Evolutionary conservation across 2,329 filamentous ascomycete species (phyloP).

Genomic region (Leptographium radiaticola): DNA sequence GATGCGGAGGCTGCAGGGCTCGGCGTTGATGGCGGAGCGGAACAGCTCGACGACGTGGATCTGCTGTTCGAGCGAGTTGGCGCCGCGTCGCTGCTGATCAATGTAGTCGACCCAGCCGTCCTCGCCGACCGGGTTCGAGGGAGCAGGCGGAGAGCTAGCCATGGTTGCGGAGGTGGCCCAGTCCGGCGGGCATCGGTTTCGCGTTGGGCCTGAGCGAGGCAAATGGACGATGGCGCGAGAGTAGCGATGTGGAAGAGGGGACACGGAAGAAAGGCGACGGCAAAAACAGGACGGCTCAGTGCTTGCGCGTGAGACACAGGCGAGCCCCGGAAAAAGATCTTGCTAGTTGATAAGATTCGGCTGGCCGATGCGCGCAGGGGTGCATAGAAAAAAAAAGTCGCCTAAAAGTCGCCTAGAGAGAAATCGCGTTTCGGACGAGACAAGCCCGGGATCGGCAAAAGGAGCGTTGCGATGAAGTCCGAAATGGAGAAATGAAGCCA

Average conservation of each 20-base stretch:
- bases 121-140: conserved; percentile 43
- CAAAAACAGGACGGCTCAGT: too few species aligned
- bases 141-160: conserved; percentile 12
- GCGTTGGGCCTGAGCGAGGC: not conserved
- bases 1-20: conserved; percentile 59
- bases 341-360: not conserved
- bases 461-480: not conserved
- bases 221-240: not conserved
- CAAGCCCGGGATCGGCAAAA: not conserved
- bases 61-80: conserved; percentile 51
- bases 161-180: conserved; percentile 8
- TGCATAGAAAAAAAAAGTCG: not conserved
- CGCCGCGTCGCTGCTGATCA: conserved; percentile 52
- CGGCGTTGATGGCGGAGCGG: conserved; percentile 54
- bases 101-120: conserved; percentile 67
- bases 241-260: too few species aligned
- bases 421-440: not conserved
- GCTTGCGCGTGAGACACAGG: not conserved
- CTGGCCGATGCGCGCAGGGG: not conserved
- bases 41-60: conserved; percentile 60
- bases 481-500: not conserved
- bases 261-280: too few species aligned
- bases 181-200: conserved; percentile 8
- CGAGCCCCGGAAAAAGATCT: not conserved
- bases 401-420: not conserved